Evolutionary conservation across 2,329 filamentous ascomycete species (phyloP), one percentile per base, ranked within the genome.

Genomic region (Diplodia mutila): DNA sequence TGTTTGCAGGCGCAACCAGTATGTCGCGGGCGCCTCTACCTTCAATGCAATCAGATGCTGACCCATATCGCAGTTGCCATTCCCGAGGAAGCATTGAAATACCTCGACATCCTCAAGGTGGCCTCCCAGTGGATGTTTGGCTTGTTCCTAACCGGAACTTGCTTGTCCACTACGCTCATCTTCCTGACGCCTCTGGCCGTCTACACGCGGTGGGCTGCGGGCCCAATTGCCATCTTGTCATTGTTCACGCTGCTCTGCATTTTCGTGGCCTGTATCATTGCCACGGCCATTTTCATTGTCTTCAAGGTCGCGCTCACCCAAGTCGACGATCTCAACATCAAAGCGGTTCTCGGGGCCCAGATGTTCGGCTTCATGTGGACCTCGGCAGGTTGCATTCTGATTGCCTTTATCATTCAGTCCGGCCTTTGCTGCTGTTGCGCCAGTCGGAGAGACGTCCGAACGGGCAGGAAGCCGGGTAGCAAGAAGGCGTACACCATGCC

Each of bases 331-430:
- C 82, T 97, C 64, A 95, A 97, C 77, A 93, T 97, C 72, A 77
- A 81, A 11, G 91, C 90, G 3, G 80, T 85, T 3, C 82, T 97
- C 39, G 93, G 93, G 6, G 80, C 77, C 42, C 85, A 87, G 71
- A 94, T 97, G 91, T 87, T 97, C 73, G 90, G 82, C 0, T 96
- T 97, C 75, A 94, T 97, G 90, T 98, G 94, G 94, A 86, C 93
- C 32, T 91, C 90, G 0, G 85, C 89, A 0, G 87, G 84, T 0
- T 87, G 90, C 69, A 86, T 87, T 1, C 80, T 92, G 5, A 74
- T 94, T 23, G 90, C 90, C 0, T 94, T 91, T 76, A 65, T 83
- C 11, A 82, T 96, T 23, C 92, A 96, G 77, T 81, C 90, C 32
- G 87, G 89, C 37, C 85, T 94, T 78, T 91, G 90, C 72, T 97